phyloP scores from a whole-genome alignment of 139 green algal species.

The Chlamydomonas sp. region DNA sequence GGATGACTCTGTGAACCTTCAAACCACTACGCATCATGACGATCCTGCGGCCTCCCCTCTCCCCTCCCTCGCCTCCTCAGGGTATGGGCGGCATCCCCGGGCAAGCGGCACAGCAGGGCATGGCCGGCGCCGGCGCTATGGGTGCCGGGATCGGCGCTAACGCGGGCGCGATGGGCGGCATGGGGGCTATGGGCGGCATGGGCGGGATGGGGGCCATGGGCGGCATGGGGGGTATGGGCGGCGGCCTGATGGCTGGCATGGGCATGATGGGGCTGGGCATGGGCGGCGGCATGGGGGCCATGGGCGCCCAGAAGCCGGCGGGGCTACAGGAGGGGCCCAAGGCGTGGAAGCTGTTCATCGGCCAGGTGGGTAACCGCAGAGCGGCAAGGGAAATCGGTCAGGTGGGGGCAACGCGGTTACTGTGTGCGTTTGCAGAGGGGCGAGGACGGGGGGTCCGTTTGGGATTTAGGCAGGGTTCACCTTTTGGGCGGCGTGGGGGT shows the following conservation, averaged over 20 bases:
- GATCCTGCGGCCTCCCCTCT: too few species aligned
- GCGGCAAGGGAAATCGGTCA: not conserved
- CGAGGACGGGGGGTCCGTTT: too few species aligned
- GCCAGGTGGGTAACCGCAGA: constrained; percentile 24
- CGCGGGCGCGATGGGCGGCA: constrained; percentile 30
- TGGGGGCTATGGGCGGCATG: constrained; percentile 41
- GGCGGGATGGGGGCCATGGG: constrained; percentile 39
- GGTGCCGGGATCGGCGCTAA: constrained; percentile 19
- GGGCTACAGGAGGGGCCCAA: constrained; percentile 45
- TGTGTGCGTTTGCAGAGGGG: not conserved
- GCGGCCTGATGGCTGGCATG: constrained; percentile 44
- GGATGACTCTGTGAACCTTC: too few species aligned
- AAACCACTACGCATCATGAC: too few species aligned
- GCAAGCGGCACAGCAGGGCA: constrained; percentile 28
- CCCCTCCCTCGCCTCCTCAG: not conserved
- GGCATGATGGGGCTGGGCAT: constrained; percentile 44
- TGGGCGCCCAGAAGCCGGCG: constrained; percentile 34
- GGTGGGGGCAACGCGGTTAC: not conserved
- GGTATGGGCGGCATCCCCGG: constrained; percentile 33
- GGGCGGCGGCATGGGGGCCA: constrained; percentile 39
- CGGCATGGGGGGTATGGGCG: constrained; percentile 37
- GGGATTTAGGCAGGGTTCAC: too few species aligned
- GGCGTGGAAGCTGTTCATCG: constrained; percentile 59
- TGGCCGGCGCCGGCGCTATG: constrained; percentile 29
- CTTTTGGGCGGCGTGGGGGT: not conserved